Base-by-base conservation (phyloP, 495 filamentous ascomycete genomes). In the Tuber microsphaerosporum region DNA sequence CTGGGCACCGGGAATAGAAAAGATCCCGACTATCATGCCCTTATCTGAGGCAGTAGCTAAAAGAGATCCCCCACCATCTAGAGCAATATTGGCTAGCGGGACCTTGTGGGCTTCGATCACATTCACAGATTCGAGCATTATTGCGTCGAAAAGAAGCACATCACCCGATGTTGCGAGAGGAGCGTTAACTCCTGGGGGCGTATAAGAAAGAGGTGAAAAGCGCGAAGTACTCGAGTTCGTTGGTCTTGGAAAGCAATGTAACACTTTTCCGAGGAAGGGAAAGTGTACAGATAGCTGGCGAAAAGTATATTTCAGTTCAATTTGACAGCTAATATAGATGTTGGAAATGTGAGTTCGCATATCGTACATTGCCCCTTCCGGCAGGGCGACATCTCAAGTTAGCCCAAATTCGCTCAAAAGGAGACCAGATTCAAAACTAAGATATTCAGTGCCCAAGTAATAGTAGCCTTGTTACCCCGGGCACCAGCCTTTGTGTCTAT, bases 291-390 rank as follows among this genome's bases (percentile, higher is more conserved):
- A 97, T 95, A 61, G 94, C 94, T 93, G 75, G 71, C 45, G 76
- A 39, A 12, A 42, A 78, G 69, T 20, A 56, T 68, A 17, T 19
- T 45, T 79, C 70, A 79, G 83, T 98, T 98, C 80, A 99, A 85
- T 80, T 93, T 90, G 42, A 98, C 93, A 22, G 95, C 93, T 19
- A 99, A 88, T 20, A 99, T 92, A 14, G 93, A 93, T 39, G 94
- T 94, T 1, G 94, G 95, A 82, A 97, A 99, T 26, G 94, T 98
- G 80, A 99, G 91, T 84, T 99, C 95, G 89, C 96, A 98, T 84
- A 99, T 98, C 77, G 94, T 94, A 51, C 94, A 97, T 81, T 92
- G 91, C 72, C 94, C 89, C 93, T 96, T 82, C 81, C 72, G n/a
- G 17, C 1, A 17, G 37, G 26, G 20, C 20, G 43, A 34, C 19